Conservation (phyloP, 1,139 yeast species). For the Martiniozyma asiatica region DNA sequence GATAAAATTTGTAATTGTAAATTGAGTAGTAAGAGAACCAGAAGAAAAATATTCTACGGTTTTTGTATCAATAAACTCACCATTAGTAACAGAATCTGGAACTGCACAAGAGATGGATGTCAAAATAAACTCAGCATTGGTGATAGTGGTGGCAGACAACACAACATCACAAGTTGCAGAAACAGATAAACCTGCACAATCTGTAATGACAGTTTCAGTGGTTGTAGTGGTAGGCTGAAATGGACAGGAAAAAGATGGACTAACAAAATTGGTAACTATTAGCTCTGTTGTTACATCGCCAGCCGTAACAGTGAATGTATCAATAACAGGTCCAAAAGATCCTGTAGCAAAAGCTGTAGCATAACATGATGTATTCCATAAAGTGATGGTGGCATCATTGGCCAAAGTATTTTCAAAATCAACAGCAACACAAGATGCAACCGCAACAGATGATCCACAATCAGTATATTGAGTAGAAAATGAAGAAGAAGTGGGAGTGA, state of each 20-base stretch:
- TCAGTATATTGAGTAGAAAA: slow-evolving; percentile 1
- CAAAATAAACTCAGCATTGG: background rate
- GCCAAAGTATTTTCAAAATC: slow-evolving; percentile 2
- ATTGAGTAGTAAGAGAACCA: slow-evolving; percentile 7
- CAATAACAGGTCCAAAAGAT: slow-evolving; percentile 10
- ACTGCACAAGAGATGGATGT: slow-evolving; percentile 5
- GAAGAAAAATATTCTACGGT: no score
- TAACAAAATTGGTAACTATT: background rate
- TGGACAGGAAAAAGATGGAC: slow-evolving; percentile 1
- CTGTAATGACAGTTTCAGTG: slow-evolving; percentile 2
- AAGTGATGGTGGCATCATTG: slow-evolving; percentile 10
- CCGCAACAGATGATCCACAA: background rate
- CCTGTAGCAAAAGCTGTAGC: slow-evolving; percentile 3
- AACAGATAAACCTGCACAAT: slow-evolving; percentile 1
- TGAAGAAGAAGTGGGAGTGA: slow-evolving; percentile 1
- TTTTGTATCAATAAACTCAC: slow-evolving; percentile 1
- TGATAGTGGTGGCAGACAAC: slow-evolving; percentile 3
- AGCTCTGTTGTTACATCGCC: background rate
- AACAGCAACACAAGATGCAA: slow-evolving; percentile 3
- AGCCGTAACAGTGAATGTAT: slow-evolving; percentile 5
- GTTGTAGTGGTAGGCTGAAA: slow-evolving; percentile 3
- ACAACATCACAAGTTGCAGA: slow-evolving; percentile 2
- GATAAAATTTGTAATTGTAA: slow-evolving; percentile 7
- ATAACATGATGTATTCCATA: slow-evolving; percentile 7
- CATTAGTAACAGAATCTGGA: slow-evolving; percentile 6